Base-by-base conservation (phyloP, 208 protist genomes). In the Acanthamoeba royreba region DNA sequence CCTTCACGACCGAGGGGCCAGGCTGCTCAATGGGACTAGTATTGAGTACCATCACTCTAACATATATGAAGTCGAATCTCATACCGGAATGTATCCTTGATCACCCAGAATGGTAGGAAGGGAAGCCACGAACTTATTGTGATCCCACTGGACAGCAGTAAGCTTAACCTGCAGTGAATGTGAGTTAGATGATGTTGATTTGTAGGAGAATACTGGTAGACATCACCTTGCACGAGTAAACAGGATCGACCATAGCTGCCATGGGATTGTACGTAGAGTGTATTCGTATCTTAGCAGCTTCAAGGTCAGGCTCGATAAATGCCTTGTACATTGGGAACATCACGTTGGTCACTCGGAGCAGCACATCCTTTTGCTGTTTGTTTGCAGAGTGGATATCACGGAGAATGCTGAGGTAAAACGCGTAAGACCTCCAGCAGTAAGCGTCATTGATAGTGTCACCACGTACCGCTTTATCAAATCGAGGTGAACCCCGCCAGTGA, bases 261-360 rank as follows among this genome's bases (percentile, higher is more conserved):
- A 95, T 95, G 42, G 94, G 94, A 33, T 95, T 95, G 79, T 93
- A 95, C 1, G 74, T 83, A 17, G 55, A 86, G 25, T 95, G 89
- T 11, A 95, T 95, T 31, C 93, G 88, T 0, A 95, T 95, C 46
- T 93, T 95, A 1, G 94, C 94, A 45, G 88, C 45, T 58, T 95
- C 63, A 2, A 95, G 53, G 72, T 95, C 94, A 47, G 94, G 89
- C 33, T 95, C 94, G 25, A 95, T 93, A 22, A 95, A 95, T 25
- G 94, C 94, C 55, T 95, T 95, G 43, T 94, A 95, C 94, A 95
- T 95, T 47, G 94, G 94, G 63, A 95, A 95, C 22, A 95, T 93
- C 33, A 95, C 94, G 85, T 95, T 93, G 4, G 94, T 95, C 19
- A 95, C 92, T 85, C 92, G 94, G 35, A 93, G 49, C 13, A 95